Conservation (phyloP, 2,329 filamentous ascomycete species). For the Xylariaceae sp. region DNA sequence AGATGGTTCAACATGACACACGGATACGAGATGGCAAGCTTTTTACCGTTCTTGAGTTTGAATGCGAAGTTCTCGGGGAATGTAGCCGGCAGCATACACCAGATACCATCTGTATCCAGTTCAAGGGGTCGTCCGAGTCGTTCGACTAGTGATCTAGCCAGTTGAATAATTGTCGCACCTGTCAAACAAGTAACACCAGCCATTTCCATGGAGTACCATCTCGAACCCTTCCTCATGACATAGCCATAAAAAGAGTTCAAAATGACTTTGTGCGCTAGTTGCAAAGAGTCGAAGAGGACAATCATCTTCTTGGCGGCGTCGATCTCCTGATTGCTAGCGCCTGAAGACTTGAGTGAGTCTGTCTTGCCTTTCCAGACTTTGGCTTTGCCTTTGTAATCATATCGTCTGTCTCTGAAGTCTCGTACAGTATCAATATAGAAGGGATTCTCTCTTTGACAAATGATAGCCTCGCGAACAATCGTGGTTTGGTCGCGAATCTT, state of each 20-base stretch:
- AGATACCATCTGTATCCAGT: slow-evolving; percentile 97
- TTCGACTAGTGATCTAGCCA: slow-evolving; percentile 91
- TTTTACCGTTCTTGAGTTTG: slow-evolving; percentile 93
- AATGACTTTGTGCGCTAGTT: slow-evolving; percentile 98
- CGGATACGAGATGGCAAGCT: slow-evolving; percentile 92
- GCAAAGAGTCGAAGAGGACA: slow-evolving; percentile 88
- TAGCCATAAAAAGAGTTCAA: slow-evolving; percentile 99
- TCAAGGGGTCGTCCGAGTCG: slow-evolving; percentile 89
- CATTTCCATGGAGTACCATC: slow-evolving; percentile 99
- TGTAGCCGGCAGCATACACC: slow-evolving; percentile 95
- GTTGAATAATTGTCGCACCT: slow-evolving; percentile 92
- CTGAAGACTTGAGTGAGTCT: slow-evolving; percentile 77
- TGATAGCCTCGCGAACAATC: slow-evolving; percentile 91
- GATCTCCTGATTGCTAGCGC: slow-evolving; percentile 71
- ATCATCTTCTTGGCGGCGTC: slow-evolving; percentile 99
- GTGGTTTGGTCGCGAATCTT: slow-evolving; percentile 96
- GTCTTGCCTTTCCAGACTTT: slow-evolving; percentile 99
- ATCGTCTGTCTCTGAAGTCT: slow-evolving; percentile 93
- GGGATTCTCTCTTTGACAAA: slow-evolving; percentile 95
- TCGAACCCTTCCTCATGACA: slow-evolving; percentile 97
- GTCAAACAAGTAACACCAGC: slow-evolving; percentile 97
- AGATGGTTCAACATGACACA: slow-evolving; percentile 99
- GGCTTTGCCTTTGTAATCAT: slow-evolving; percentile 97
- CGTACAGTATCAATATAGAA: slow-evolving; percentile 98
- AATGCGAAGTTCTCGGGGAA: slow-evolving; percentile 97